phyloP scores from a whole-genome alignment of 139 green algal genomes.

The Closterium sp. region DNA sequence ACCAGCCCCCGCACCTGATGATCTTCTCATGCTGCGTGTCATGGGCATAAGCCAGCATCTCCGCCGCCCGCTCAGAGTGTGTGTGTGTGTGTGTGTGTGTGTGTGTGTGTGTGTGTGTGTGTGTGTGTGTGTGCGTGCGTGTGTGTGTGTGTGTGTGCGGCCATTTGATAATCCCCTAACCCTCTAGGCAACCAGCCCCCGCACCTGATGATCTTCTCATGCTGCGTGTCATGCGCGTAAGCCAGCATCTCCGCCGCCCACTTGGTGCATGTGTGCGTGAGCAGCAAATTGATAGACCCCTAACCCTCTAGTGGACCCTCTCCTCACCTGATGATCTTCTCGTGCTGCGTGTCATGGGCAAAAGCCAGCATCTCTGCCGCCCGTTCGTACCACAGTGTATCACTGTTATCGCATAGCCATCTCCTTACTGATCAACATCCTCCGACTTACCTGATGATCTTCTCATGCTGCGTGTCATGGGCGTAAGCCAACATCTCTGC shows the following conservation, averaged over 20 bases:
- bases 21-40: slow-evolving; percentile 97
- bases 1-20: slow-evolving; percentile 52
- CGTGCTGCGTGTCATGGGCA: slow-evolving; percentile 93
- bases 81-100: no score
- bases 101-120: no score
- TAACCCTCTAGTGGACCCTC: no score
- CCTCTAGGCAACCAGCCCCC: no score
- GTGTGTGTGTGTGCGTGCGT: no score
- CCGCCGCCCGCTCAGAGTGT: slow-evolving; percentile 64
- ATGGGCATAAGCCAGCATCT: slow-evolving; percentile 95
- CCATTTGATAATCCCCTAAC: no score
- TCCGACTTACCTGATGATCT: slow-evolving; percentile 78
- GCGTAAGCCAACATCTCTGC: slow-evolving; percentile 96
- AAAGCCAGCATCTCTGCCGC: slow-evolving; percentile 90
- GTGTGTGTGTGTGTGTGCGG: no score
- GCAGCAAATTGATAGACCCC: no score
- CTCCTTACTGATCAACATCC: no score
- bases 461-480: slow-evolving; percentile 95
- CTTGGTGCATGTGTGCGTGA: no score
- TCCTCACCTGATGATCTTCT: slow-evolving; percentile 80
- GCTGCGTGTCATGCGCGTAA: slow-evolving; percentile 95
- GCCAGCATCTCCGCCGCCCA: slow-evolving; percentile 93
- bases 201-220: slow-evolving; percentile 86
- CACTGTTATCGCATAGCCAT: no score
- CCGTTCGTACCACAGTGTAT: no score